phyloP scores from a whole-genome alignment of 306 rosid genomes.

The Lablab purpureus region DNA sequence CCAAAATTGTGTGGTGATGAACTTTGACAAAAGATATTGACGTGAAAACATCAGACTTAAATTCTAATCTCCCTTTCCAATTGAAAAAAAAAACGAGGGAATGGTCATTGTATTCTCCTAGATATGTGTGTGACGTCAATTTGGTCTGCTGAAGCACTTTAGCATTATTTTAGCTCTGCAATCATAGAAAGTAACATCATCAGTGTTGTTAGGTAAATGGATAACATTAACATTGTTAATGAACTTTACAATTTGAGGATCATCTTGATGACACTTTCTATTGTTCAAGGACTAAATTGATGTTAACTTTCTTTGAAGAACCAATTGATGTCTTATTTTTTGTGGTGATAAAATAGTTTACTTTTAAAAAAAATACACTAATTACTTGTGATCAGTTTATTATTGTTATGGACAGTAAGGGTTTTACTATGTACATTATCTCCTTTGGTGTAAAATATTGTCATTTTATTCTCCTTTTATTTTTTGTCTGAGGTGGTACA shows the following conservation, averaged over 20 bases:
- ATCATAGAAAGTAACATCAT: slow-evolving; percentile 10
- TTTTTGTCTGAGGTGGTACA: slow-evolving; percentile 8
- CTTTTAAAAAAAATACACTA: not conserved
- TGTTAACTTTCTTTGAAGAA: slow-evolving; percentile 6
- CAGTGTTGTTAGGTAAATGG: not conserved
- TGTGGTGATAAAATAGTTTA: not conserved
- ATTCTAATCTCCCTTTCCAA: slow-evolving; percentile 17
- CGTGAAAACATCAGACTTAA: slow-evolving; percentile 22
- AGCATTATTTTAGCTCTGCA: slow-evolving; percentile 28
- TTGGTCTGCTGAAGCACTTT: slow-evolving; percentile 26
- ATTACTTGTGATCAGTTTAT: not conserved
- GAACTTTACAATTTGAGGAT: not conserved
- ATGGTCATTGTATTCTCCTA: not conserved
- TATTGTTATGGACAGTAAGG: not conserved
- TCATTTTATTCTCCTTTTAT: not conserved
- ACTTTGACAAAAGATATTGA: slow-evolving; percentile 19
- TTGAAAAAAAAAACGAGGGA: slow-evolving; percentile 20
- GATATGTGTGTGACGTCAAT: slow-evolving; percentile 3
- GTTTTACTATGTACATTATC: not conserved
- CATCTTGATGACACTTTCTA: slow-evolving; percentile 10
- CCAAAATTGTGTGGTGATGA: slow-evolving; percentile 26
- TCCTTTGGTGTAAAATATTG: slow-evolving; percentile 15
- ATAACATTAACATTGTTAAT: not conserved
- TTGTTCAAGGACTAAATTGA: not conserved
- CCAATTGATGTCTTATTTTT: not conserved